Percentiles rank a stretch among this genome's conserved stretches.
phyloP scores from a whole-genome alignment of 2,329 filamentous ascomycete species.

The Pseudogymnoascus sp. region DNA sequence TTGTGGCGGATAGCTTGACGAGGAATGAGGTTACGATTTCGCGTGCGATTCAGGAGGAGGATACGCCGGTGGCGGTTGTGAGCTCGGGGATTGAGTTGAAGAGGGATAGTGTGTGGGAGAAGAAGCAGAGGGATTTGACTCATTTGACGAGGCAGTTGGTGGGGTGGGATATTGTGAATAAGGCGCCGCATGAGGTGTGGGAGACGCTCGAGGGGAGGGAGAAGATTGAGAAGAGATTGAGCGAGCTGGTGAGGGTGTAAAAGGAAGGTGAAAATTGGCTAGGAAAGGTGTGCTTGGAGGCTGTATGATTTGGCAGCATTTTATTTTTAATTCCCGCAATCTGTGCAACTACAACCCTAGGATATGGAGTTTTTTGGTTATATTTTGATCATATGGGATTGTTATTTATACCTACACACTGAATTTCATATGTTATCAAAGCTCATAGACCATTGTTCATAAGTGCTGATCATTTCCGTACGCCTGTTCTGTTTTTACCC shows the following conservation, averaged over 20 bases:
- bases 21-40: conserved; percentile 75
- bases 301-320: background rate
- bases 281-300: background rate
- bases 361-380: background rate
- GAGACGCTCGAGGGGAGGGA: conserved; percentile 60
- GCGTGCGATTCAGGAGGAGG: conserved; percentile 66
- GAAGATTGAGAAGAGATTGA: conserved; percentile 71
- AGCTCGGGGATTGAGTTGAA: conserved; percentile 70
- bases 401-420: background rate
- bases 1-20: conserved; percentile 78
- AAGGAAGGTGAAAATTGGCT: background rate
- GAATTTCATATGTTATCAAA: background rate
- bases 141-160: conserved; percentile 70
- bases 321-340: background rate
- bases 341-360: background rate
- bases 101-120: conserved; percentile 64
- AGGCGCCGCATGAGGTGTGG: conserved; percentile 86
- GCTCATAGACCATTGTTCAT: background rate
- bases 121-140: conserved; percentile 77
- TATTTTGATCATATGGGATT: background rate
- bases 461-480: conserved; percentile 4
- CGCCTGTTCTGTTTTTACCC: background rate
- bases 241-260: conserved; percentile 49
- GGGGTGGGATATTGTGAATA: conserved; percentile 78
- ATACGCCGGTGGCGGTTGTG: conserved; percentile 70